Evolutionary conservation across 805 yeast genomes (phyloP).

Genomic region (Candida manassasensis): DNA sequence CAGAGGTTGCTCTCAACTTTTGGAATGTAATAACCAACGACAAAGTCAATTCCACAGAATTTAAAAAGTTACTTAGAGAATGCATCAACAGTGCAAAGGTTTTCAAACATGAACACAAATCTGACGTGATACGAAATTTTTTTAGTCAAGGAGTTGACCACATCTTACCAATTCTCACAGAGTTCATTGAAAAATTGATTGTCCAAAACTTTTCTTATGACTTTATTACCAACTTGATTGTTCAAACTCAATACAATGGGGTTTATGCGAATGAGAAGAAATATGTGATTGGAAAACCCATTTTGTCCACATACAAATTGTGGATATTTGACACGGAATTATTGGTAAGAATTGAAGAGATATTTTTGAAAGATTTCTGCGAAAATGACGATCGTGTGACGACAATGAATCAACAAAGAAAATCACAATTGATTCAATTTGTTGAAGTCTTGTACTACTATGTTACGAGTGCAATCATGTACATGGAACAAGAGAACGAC

Average conservation of each 20-base stretch:
- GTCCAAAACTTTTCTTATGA: slow-evolving; percentile 14
- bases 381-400: slow-evolving; percentile 9
- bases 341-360: slow-evolving; percentile 35
- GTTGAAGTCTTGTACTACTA: slow-evolving; percentile 32
- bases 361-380: slow-evolving; percentile 27
- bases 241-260: slow-evolving; percentile 25
- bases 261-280: slow-evolving; percentile 36
- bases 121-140: slow-evolving; percentile 21
- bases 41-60: slow-evolving; percentile 5
- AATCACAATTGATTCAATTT: slow-evolving; percentile 19
- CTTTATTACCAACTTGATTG: slow-evolving; percentile 19
- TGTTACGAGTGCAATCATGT: slow-evolving; percentile 30
- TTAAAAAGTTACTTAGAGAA: slow-evolving; percentile 6
- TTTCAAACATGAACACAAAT: slow-evolving; percentile 4
- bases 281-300: slow-evolving; percentile 26
- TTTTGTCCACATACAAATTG: slow-evolving; percentile 20
- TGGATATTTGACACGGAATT: slow-evolving; percentile 48
- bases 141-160: slow-evolving; percentile 20
- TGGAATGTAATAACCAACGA: slow-evolving; percentile 24
- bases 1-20: slow-evolving; percentile 43
- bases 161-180: slow-evolving; percentile 26
- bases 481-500: slow-evolving; percentile 23
- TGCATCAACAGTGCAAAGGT: slow-evolving; percentile 3
- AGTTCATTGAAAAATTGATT: slow-evolving; percentile 19
- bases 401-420: slow-evolving; percentile 13